Evolutionary conservation across 352 stramenopile genomes (phyloP).

Genomic region (Elongisporangium anandrum): DNA sequence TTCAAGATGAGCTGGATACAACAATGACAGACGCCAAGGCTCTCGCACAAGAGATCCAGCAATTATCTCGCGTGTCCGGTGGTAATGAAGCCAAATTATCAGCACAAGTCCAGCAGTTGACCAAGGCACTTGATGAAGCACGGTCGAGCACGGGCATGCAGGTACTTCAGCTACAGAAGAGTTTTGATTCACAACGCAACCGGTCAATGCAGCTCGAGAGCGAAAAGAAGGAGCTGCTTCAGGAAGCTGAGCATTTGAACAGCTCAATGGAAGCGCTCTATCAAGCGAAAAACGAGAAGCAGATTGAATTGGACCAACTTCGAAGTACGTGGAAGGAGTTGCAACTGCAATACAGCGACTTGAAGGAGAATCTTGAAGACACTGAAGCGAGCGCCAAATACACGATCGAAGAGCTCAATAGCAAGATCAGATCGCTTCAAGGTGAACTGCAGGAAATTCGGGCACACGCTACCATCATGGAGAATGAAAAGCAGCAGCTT

Average conservation of each 20-base stretch:
- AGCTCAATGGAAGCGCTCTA: conserved; percentile 48
- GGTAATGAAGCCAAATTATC: conserved; percentile 38
- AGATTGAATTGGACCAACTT: conserved; percentile 58
- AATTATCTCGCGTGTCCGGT: conserved; percentile 32
- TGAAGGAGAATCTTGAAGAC: conserved; percentile 54
- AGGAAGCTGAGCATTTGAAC: conserved; percentile 63
- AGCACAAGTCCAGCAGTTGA: conserved; percentile 35
- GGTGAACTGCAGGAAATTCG: conserved; percentile 14
- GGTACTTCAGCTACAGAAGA: conserved; percentile 57
- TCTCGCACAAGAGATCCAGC: conserved; percentile 45
- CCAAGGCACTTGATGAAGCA: conserved; percentile 44
- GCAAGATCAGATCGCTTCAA: conserved; percentile 25
- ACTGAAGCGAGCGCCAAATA: conserved; percentile 24
- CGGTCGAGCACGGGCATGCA: conserved; percentile 29
- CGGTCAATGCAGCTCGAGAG: conserved; percentile 43
- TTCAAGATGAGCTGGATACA: conserved; percentile 31
- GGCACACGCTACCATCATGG: conserved; percentile 6
- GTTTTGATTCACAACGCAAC: conserved; percentile 35
- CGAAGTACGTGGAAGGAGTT: conserved; percentile 38
- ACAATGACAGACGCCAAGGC: conserved; percentile 36
- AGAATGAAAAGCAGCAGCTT: conserved; percentile 13
- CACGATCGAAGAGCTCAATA: conserved; percentile 35
- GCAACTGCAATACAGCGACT: conserved; percentile 43
- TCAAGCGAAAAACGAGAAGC: conserved; percentile 40
- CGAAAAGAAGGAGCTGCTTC: conserved; percentile 63